These are phyloP conservation scores for Botrytis pseudocinerea DNA, from an alignment of 2,329 filamentous ascomycete genomes.

Conservation along the genomic window DNA sequence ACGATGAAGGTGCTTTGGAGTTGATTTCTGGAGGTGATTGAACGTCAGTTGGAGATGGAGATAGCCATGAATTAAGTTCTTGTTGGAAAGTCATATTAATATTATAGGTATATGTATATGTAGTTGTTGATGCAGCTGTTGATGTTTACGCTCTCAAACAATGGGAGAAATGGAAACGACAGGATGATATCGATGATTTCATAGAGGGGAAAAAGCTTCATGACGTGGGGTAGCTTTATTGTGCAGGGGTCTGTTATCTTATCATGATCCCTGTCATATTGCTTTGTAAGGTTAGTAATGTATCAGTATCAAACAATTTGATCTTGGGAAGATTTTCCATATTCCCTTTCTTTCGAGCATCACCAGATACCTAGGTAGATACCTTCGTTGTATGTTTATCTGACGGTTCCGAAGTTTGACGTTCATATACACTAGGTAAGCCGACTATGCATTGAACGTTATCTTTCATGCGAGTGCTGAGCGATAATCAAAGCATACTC, in stretches of 20 bases:
- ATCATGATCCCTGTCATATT: neutral
- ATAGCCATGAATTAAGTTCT: conserved; percentile 38
- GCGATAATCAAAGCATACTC: neutral
- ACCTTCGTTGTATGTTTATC: neutral
- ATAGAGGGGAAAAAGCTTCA: conserved; percentile 19
- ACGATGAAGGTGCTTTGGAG: conserved; percentile 55
- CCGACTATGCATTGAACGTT: neutral
- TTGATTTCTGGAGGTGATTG: conserved; percentile 54
- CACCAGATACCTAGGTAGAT: neutral
- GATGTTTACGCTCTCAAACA: neutral
- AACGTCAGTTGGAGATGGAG: conserved; percentile 41
- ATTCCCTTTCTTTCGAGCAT: neutral
- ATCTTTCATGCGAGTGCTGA: conserved; percentile 19
- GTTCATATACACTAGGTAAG: neutral
- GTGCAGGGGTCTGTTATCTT: conserved; percentile 13
- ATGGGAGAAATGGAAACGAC: neutral
- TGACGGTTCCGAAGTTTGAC: neutral
- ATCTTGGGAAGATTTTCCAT: neutral
- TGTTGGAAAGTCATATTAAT: conserved; percentile 38
- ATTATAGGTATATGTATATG: neutral
- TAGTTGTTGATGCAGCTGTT: neutral
- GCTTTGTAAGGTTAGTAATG: neutral
- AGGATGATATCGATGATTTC: neutral
- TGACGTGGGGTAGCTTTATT: conserved; percentile 2
- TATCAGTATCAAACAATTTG: conserved; percentile 16